These are phyloP conservation scores for Xerophyta viscosa DNA, from an alignment of 106 monocot genomes.

Conservation along the genomic window DNA sequence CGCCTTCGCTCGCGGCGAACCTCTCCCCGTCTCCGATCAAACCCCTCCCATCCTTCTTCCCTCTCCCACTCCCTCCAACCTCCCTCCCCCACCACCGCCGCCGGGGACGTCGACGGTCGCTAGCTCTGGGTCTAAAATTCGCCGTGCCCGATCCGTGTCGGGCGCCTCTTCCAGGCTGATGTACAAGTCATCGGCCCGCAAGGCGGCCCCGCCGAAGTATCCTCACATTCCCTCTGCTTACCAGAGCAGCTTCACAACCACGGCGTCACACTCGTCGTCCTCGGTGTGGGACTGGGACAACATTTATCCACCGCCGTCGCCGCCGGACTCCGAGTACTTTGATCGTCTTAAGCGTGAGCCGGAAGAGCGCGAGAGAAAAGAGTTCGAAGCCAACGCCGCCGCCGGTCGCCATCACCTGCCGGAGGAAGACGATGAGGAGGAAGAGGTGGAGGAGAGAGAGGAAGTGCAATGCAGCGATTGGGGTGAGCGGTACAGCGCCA, in stretches of 20 bases:
- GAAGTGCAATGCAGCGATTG: slow-evolving; percentile 37
- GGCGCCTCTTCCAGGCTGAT: neutral
- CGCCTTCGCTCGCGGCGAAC: slow-evolving; percentile 54
- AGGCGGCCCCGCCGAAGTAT: neutral
- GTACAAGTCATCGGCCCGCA: neutral
- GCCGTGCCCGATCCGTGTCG: slow-evolving; percentile 22
- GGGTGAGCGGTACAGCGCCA: slow-evolving; percentile 32
- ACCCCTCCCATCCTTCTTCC: slow-evolving; percentile 62
- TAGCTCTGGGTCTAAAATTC: slow-evolving; percentile 7
- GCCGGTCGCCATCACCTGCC: slow-evolving; percentile 11
- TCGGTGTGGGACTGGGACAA: slow-evolving; percentile 90
- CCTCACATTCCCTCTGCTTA: neutral
- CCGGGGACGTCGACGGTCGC: slow-evolving; percentile 10
- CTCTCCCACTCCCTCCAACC: slow-evolving; percentile 1
- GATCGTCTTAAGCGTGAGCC: slow-evolving; percentile 39
- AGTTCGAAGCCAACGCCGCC: slow-evolving; percentile 6
- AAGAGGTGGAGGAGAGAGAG: slow-evolving; percentile 17
- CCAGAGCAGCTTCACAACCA: slow-evolving; percentile 22
- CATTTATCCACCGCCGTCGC: slow-evolving; percentile 89
- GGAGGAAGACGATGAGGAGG: slow-evolving; percentile 17
- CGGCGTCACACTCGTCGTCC: slow-evolving; percentile 81
- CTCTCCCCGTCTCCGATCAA: slow-evolving; percentile 65
- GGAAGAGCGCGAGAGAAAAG: slow-evolving; percentile 11
- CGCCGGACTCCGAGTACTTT: slow-evolving; percentile 86
- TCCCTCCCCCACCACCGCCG: slow-evolving; percentile 16